Evolutionary conservation across 2,329 filamentous ascomycete species (phyloP), one percentile per base, ranked within the genome.

Genomic region (Whalleya microplaca): DNA sequence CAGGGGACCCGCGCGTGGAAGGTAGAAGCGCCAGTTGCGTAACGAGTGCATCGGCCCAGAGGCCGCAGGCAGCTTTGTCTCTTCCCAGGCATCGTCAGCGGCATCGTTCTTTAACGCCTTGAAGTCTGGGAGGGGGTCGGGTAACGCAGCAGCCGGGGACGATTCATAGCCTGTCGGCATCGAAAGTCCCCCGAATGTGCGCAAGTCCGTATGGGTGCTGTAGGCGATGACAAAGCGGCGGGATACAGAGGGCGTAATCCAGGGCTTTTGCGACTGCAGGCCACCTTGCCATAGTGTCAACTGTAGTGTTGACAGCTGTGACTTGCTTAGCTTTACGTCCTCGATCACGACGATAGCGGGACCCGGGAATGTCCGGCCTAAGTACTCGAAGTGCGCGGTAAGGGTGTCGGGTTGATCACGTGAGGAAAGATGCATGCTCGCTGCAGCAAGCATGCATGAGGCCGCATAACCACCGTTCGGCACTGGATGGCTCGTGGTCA

Each of bases 381-480:
- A 61, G 50, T 55, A 70, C 27, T 64, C 59, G 45, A 69, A 66
- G 41, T 65, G 62, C 2, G 57, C 56, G 10, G 62, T 58, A 1
- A 64, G 45, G 0, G 51, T 49, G 21, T 64, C 55, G 14, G 52
- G 50, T 21, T 60, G 60, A 7, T 43, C 47, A 20, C 62, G 57
- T 1, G 58, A 46, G 41, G 53, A 48, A 21, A 70, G 61, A 41
- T 68, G 59, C 19, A 20, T 46, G 8, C 56, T 58, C 4, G 55
- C 55, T 2, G 63, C 63, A 7, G 59, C 58, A 20, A 70, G 53
- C 53, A 71, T 54, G 52, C 66, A 64, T 10, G 65, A 57, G 0
- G 45, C 61, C 0, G 55, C 51, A 41, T 69, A 71, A 7, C 69
- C 68, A 14, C 68, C 68, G 45, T 71, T 66, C 3, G 64, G 64